These are phyloP conservation scores for Xylaria castorea DNA, from an alignment of 495 filamentous ascomycete species.

Conservation along the genomic window DNA sequence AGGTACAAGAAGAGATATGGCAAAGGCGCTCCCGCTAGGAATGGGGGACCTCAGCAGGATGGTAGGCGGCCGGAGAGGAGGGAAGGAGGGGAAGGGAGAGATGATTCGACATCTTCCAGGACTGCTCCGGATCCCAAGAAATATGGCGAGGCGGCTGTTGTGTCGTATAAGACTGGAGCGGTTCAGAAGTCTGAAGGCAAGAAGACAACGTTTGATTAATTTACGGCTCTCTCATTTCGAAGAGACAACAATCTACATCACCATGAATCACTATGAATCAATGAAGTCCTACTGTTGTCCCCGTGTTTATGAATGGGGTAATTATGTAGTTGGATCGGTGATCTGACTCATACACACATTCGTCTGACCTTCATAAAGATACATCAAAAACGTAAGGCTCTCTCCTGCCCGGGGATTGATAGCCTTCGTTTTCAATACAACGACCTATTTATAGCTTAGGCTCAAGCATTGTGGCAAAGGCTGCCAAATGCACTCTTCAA, in stretches of 20 bases:
- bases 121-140: constrained; percentile 38
- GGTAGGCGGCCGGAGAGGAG: constrained; percentile 26
- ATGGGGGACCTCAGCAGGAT: constrained; percentile 42
- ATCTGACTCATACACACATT: not conserved
- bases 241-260: not conserved
- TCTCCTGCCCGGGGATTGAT: not conserved
- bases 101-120: constrained; percentile 31
- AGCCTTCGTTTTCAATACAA: too few relatives aligned
- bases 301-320: not conserved
- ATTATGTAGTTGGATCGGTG: not conserved
- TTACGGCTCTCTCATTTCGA: not conserved
- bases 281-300: not conserved
- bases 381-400: not conserved
- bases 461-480: not conserved
- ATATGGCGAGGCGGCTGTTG: constrained; percentile 47
- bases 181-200: constrained; percentile 82
- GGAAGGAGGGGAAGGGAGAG: constrained; percentile 28
- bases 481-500: not conserved
- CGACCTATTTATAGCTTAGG: not conserved
- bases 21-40: constrained; percentile 56
- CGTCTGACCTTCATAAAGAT: too few relatives aligned
- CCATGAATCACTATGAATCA: not conserved
- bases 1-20: constrained; percentile 94
- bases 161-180: constrained; percentile 69
- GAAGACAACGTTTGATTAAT: constrained; percentile 80